Conservation (phyloP, 2,329 filamentous ascomycete genomes). For the Diaporthe sp. region DNA sequence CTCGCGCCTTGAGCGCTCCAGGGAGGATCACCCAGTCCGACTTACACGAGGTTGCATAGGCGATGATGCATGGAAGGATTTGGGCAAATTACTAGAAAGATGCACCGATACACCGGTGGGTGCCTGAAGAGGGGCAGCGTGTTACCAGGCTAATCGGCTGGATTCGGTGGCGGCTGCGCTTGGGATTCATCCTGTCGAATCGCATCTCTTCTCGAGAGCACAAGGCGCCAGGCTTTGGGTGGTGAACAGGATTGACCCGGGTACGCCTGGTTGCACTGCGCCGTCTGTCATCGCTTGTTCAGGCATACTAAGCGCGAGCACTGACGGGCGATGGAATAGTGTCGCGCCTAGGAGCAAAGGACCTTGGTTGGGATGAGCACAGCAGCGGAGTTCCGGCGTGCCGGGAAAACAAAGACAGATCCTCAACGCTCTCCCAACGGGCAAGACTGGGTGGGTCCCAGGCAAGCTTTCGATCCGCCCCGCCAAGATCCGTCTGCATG, state of each 20-base stretch:
- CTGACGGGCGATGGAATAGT: background rate
- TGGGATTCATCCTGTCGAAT: conserved; percentile 3
- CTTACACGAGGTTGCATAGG: background rate
- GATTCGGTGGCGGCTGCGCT: background rate
- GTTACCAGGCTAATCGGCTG: background rate
- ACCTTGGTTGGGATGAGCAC: background rate
- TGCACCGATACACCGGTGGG: background rate
- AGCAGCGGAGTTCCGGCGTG: background rate
- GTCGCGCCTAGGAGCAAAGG: background rate
- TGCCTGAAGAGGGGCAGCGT: conserved; percentile 4
- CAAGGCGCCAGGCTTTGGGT: background rate
- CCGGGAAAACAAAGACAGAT: too few relatives aligned
- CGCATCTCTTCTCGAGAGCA: background rate
- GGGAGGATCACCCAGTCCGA: background rate
- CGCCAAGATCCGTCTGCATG: conserved; percentile 7
- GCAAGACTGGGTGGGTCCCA: background rate
- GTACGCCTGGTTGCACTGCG: background rate
- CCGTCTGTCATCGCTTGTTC: background rate
- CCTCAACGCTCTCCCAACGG: background rate
- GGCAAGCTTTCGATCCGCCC: conserved; percentile 4
- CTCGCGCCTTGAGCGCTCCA: background rate
- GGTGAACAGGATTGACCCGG: background rate
- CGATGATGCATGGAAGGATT: conserved; percentile 5
- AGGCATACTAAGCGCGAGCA: background rate
- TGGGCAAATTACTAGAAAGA: conserved; percentile 15